phyloP scores from a whole-genome alignment of 2,329 filamentous ascomycete species.

The Colletotrichum cereale region DNA sequence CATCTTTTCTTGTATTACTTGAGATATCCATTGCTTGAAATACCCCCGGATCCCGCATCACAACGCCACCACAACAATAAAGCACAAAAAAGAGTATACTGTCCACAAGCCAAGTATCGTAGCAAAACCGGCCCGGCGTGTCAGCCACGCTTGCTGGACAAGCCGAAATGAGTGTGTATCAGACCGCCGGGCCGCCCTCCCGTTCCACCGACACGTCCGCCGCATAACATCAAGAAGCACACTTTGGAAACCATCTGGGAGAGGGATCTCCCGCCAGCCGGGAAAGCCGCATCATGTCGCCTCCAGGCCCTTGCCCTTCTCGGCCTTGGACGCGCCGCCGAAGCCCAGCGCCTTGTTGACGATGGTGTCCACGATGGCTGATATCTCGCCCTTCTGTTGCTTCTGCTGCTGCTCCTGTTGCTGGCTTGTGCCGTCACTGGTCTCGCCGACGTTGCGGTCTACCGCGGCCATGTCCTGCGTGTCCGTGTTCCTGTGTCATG shows the following conservation, averaged over 20 bases:
- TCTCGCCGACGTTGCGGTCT: slow-evolving; percentile 30
- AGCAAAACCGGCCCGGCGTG: background rate
- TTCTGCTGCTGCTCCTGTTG: background rate
- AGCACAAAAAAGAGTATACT: background rate
- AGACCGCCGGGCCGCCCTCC: background rate
- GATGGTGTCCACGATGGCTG: slow-evolving; percentile 25
- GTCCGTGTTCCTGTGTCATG: slow-evolving; percentile 31
- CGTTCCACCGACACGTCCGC: too few species aligned
- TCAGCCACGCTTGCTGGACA: background rate
- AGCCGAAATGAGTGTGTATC: background rate
- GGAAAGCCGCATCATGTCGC: slow-evolving; percentile 18
- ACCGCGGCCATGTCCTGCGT: slow-evolving; percentile 11
- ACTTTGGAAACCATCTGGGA: background rate
- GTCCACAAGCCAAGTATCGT: background rate
- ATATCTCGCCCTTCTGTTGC: slow-evolving; percentile 11
- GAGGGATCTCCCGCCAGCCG: too few species aligned
- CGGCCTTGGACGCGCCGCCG: slow-evolving; percentile 2
- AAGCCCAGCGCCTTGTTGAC: slow-evolving; percentile 19
- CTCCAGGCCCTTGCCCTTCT: slow-evolving; percentile 22
- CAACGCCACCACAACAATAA: background rate
- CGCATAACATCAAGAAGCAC: background rate
- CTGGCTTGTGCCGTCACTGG: slow-evolving; percentile 8
- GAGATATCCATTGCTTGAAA: background rate
- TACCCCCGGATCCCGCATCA: background rate
- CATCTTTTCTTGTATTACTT: background rate